Base-by-base conservation (phyloP, 1,284 basidiomycete genomes). In the Tylopilus orsonianus region DNA sequence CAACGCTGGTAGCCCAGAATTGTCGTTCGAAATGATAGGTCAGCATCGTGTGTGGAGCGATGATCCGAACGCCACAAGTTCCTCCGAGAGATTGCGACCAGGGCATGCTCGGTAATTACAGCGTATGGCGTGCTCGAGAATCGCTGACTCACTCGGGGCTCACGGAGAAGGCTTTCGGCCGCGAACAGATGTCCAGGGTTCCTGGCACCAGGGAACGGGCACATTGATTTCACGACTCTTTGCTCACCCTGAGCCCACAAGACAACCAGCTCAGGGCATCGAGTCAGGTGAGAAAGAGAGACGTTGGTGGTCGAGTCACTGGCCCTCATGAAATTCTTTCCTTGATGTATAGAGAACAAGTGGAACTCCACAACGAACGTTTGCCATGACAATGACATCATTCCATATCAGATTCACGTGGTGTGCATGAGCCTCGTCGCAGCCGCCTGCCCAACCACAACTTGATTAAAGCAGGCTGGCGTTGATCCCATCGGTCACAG, bases 81-180 rank as follows among this genome's bases (percentile, higher is more conserved):
- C n/a, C 18, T 8, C 1, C 32, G 16, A 33, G n/a, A 6, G 32
- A 38, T 26, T 38, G n/a, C 22, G 37, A 33, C n/a, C 34, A 5
- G 20, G 18, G 34, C 19, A 19, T 34, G 19, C n/a, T 35, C 34
- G 34, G 34, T 35, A 35, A 35, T 35, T 35, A 35, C 7, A 8
- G 18, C 34, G 9, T 20, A 13, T 35, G 34, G 30, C 39, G 20
- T 34, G 30, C 42, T 39, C 23, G n/a, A 40, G 9, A 20, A 30
- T 44, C 41, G 50, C 50, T 42, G 45, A 37, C 45, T 45, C 37
- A 9, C 32, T 39, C 32, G 18, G 24, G 41, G 24, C 35, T 27
- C 20, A 46, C 30, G 42, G 43, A 39, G 24, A 26, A n/a, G n/a
- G n/a, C n/a, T n/a, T n/a, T n/a, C n/a, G 29, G 26, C 26, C 29